Evolutionary conservation across 1,284 basidiomycete species (phyloP), one percentile per base, ranked within the genome.

Genomic region (Ustilago loliicola): DNA sequence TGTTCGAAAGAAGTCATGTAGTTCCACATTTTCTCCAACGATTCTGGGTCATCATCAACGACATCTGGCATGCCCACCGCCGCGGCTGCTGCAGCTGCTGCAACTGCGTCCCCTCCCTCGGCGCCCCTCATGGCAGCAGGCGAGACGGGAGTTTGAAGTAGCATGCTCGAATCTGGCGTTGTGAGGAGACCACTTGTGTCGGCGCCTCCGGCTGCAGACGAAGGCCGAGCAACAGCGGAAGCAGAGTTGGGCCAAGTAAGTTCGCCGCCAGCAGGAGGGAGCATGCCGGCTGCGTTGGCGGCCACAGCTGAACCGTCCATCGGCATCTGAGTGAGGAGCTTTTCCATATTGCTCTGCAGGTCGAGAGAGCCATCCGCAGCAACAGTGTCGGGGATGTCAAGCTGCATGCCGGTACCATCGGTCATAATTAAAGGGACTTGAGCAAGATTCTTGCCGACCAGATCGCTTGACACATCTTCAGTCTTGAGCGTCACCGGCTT

Each of bases 21-120:
- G 59, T 80, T 64, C 78, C 78, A 80, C 73, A 80, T 67, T 23
- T 74, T 56, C 36, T 80, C 78, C 15, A 73, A 51, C 38, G 70
- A 70, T 40, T 72, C 77, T 1, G 69, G 66, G n/a, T 79, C 77
- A 23, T 79, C 77, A 42, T 72, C 66, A 2, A 72, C 69, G 0
- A 73, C 61, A 32, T 66, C 48, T n/a, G 68, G 73, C 48, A 76
- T 71, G n/a, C n/a, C n/a, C n/a, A n/a, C n/a, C n/a, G n/a, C n/a
- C n/a, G n/a, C n/a, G n/a, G n/a, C n/a, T n/a, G n/a, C n/a, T n/a
- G n/a, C n/a, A 0, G 57, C 23, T 0, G 61, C 71, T 27, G 58
- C 65, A 3, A 61, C 70, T 3, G 52, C 63, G 4, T 61, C 62
- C 1, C 54, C 62, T 2, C n/a, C n/a, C n/a, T n/a, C n/a, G n/a